These are phyloP conservation scores for Lathyrus aphaca DNA, from an alignment of 306 rosid genomes.

Conservation along the genomic window DNA sequence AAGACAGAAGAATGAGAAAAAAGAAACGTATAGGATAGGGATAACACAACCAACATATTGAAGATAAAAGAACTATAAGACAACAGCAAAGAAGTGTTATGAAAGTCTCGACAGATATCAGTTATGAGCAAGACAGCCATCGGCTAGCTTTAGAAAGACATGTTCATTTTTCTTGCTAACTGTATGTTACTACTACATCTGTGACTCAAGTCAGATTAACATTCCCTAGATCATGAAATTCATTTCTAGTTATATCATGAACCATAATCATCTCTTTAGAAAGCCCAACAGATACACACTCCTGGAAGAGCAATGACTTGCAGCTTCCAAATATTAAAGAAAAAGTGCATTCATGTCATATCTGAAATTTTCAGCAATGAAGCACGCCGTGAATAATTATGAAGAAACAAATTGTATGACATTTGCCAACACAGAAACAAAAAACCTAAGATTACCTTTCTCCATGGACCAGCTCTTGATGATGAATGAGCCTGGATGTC, in stretches of 20 bases:
- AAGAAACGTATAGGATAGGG: background rate
- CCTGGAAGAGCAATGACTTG: background rate
- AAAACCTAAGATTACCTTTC: slow-evolving; percentile 64
- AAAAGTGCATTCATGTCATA: slow-evolving; percentile 8
- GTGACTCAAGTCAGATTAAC: slow-evolving; percentile 9
- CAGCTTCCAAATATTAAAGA: slow-evolving; percentile 4
- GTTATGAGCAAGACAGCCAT: slow-evolving; percentile 10
- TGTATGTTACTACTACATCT: slow-evolving; percentile 7
- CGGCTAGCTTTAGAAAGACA: slow-evolving; percentile 17
- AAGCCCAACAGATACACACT: slow-evolving; percentile 14
- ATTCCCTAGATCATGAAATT: background rate
- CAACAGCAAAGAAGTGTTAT: background rate
- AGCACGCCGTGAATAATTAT: background rate
- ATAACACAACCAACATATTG: background rate
- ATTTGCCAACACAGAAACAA: background rate
- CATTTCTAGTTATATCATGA: background rate
- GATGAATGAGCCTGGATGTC: slow-evolving; percentile 63
- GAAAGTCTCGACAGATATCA: background rate
- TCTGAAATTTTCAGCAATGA: background rate
- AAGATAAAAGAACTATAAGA: background rate
- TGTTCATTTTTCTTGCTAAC: slow-evolving; percentile 4
- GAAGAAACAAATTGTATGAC: background rate
- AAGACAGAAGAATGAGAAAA: slow-evolving; percentile 12
- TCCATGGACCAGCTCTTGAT: slow-evolving; percentile 90
- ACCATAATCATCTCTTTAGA: slow-evolving; percentile 1